Conservation (phyloP, 805 yeast genomes). For the Vanderwaltozyma polyspora region DNA sequence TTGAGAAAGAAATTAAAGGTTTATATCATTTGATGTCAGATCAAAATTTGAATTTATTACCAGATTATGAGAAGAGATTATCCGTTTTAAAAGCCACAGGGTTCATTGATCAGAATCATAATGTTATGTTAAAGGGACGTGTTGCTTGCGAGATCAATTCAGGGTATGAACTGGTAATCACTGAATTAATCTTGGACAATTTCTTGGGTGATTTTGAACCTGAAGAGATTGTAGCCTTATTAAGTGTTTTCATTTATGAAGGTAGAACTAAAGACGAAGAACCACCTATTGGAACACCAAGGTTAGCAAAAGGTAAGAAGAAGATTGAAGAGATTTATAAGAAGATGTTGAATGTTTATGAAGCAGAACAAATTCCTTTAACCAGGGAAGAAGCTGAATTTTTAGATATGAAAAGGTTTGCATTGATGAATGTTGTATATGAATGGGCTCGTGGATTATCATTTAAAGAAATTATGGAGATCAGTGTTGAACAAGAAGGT, state of each 20-base stretch:
- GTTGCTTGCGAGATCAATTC: slow-evolving; percentile 87
- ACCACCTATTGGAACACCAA: slow-evolving; percentile 55
- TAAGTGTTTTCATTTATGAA: slow-evolving; percentile 88
- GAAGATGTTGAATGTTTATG: slow-evolving; percentile 48
- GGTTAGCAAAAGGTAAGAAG: slow-evolving; percentile 59
- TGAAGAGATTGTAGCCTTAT: slow-evolving; percentile 90
- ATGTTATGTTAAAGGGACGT: slow-evolving; percentile 70
- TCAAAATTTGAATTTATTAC: slow-evolving; percentile 79
- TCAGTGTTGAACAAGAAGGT: slow-evolving; percentile 89
- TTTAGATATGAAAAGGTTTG: slow-evolving; percentile 74
- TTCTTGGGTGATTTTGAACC: slow-evolving; percentile 88
- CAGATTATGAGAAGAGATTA: slow-evolving; percentile 87
- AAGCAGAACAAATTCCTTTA: slow-evolving; percentile 56
- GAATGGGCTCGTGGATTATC: slow-evolving; percentile 97
- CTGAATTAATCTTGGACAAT: slow-evolving; percentile 84
- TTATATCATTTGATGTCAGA: slow-evolving; percentile 62
- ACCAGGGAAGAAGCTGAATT: slow-evolving; percentile 82
- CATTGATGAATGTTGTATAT: slow-evolving; percentile 84
- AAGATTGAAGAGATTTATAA: slow-evolving; percentile 63
- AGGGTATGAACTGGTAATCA: slow-evolving; percentile 82
- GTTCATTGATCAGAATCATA: slow-evolving; percentile 65
- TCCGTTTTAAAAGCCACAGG: slow-evolving; percentile 67
- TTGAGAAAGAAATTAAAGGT: slow-evolving; percentile 41
- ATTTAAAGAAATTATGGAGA: slow-evolving; percentile 80
- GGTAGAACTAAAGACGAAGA: slow-evolving; percentile 58